Percentiles rank a stretch among this genome's conserved stretches.
Evolutionary conservation across 805 yeast genomes (phyloP).

Genomic region (Yueomyces sp.): DNA sequence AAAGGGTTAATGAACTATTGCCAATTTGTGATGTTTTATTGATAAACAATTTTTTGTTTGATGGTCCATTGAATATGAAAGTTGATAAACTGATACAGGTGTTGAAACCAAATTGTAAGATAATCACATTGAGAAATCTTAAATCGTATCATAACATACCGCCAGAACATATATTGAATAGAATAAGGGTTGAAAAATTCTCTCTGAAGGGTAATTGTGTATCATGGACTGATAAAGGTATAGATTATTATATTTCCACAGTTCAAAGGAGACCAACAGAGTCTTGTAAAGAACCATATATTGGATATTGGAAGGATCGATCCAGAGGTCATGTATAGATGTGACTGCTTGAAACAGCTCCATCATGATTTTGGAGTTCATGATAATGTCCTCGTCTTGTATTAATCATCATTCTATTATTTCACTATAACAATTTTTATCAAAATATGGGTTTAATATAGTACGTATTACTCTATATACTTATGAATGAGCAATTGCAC

Average conservation of each 20-base stretch:
- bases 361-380: too few relatives aligned
- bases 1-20: conserved; percentile 38
- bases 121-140: conserved; percentile 67
- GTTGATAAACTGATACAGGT: conserved; percentile 54
- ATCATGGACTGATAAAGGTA: conserved; percentile 77
- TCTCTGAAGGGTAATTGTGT: conserved; percentile 64
- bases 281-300: not conserved
- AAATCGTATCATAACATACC: conserved; percentile 32
- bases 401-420: too few relatives aligned
- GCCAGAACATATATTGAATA: conserved; percentile 40
- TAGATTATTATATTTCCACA: conserved; percentile 55
- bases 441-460: too few relatives aligned
- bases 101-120: conserved; percentile 59
- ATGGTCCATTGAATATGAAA: conserved; percentile 53
- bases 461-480: too few relatives aligned
- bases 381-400: too few relatives aligned
- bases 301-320: not conserved
- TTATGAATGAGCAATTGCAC: too few relatives aligned
- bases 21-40: conserved; percentile 57
- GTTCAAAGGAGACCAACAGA: not conserved
- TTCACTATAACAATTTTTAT: too few relatives aligned
- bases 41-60: conserved; percentile 76
- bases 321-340: too few relatives aligned
- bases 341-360: too few relatives aligned
- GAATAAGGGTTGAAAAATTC: conserved; percentile 47